Evolutionary conservation across 176 grass and related monocot species (phyloP).

Genomic region (Phoenix roebelenii): DNA sequence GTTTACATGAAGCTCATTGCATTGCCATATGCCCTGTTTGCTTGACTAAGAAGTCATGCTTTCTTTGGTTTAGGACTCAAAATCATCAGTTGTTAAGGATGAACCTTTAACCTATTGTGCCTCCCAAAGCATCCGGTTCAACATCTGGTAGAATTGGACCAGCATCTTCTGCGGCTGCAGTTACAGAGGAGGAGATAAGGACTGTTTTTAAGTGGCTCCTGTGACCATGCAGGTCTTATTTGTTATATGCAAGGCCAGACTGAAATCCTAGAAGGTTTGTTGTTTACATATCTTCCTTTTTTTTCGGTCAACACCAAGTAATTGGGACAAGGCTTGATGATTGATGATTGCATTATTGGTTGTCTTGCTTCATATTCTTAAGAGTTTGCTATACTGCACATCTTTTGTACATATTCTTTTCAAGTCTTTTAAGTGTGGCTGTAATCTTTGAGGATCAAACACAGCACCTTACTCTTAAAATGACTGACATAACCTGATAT

Average conservation of each 20-base stretch:
- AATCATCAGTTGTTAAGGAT: slow-evolving; percentile 41
- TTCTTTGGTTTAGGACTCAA: slow-evolving; percentile 32
- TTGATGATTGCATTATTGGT: too few species aligned
- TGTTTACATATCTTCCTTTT: not conserved
- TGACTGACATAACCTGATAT: too few species aligned
- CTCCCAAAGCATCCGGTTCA: slow-evolving; percentile 26
- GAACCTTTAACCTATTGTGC: slow-evolving; percentile 33
- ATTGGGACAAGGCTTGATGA: too few species aligned
- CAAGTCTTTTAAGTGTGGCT: too few species aligned
- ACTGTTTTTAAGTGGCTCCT: slow-evolving; percentile 52
- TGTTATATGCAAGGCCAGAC: slow-evolving; percentile 80
- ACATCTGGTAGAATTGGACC: slow-evolving; percentile 4
- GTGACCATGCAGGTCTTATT: slow-evolving; percentile 83
- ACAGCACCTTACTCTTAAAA: too few species aligned
- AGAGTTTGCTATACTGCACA: too few species aligned
- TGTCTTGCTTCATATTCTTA: too few species aligned
- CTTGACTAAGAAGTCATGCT: too few species aligned
- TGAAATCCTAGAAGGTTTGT: slow-evolving; percentile 58
- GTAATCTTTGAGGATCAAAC: too few species aligned
- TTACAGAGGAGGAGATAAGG: slow-evolving; percentile 90
- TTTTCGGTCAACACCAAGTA: not conserved
- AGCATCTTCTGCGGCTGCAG: slow-evolving; percentile 30
- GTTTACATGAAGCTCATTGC: too few species aligned
- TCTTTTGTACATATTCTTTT: too few species aligned
- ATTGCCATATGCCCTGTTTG: too few species aligned